Base-by-base conservation (phyloP, 768 basidiomycete species). In the Mycena olivaceomarginata region DNA sequence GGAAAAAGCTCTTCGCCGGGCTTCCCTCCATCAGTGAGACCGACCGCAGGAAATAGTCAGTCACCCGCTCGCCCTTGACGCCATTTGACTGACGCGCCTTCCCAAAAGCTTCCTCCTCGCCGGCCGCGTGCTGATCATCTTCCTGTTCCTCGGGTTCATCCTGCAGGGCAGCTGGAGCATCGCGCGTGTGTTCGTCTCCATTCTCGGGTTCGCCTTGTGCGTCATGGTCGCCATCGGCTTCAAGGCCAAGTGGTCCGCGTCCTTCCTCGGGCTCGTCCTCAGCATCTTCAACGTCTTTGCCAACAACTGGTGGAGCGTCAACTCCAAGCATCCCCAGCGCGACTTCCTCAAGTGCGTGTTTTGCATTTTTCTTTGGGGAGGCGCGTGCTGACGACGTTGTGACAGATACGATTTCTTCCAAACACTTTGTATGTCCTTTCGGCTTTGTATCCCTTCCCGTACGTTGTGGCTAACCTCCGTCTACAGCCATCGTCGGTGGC, bases 181-280 rank as follows among this genome's bases (percentile, higher is more conserved):
- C 81, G 91, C 91, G 20, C 95, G 98, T 76, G 91, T 97, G 5
- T 88, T 99, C 74, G 94, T 99, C 68, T 97, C 97, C 25, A 89
- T 99, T 75, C 86, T 99, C 75, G 98, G 98, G 71, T 91, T 99
- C 59, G 95, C 91, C 16, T 97, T 98, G 5, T 99, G 98, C 83
- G 86, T 92, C 82, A 99, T 98, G 96, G 98, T 99, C 64, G 98
- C 98, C 12, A 91, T 99, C 77, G 98, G 98, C 60, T 99, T 99
- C 93, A 99, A 99, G 88, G 98, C 98, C 82, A 99, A 99, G 88
- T 98, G 97, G 96, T 97, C 96, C 16, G 98, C 98, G 3, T 92
- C 94, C 15, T 99, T 99, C 93, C 92, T 99, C 76, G 98, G 99
- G 75, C 86, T 98, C 78, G 91, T 97, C 5, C 87, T 99, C 82